Evolutionary conservation across 2,329 filamentous ascomycete species (phyloP), one percentile per base, ranked within the genome.

Genomic region (Aureobasidium zeae): DNA sequence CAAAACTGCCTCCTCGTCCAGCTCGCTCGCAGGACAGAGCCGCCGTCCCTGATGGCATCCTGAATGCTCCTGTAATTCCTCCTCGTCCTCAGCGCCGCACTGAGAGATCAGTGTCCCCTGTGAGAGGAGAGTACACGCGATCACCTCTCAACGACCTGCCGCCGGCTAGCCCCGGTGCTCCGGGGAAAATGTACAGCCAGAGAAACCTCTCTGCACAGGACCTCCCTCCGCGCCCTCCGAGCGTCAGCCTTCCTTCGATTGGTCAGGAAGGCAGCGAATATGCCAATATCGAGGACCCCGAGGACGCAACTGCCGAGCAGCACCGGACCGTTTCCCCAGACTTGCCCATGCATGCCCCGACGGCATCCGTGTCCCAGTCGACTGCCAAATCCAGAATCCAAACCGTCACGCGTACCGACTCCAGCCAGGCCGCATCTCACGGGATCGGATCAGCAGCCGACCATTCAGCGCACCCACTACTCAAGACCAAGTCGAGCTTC

Each of bases 251-350:
- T 59, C 89, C 89, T 12, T 83, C 83, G 1, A 73, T 94, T 44
- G 89, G 89, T 46, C 81, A 95, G 59, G 89, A 95, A 66, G 89
- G 89, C 50, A 78, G 73, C 53, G 89, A 95, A 66, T 95, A 95
- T 65, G 85, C 77, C 41, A 81, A 76, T 55, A 67, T 77, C 38
- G 56, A 61, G 37, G 73, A 57, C 49, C 61, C 57, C 45, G 57
- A 54, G 47, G 54, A 51, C 25, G 52, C 48, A 24, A 72, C 75
- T 4, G 78, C 82, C 8, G 74, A 83, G 55, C 81, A 91, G 61
- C 88, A 81, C 15, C 79, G 84, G 56, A 86, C 81, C 53, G 72
- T 94, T 45, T 81, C 77, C 52, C 78, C 82, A 46, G 85, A 94
- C 57, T 67, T 95, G 55, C 83, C 91, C 63, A 76, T 96, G 47